Evolutionary conservation across 2,329 filamentous ascomycete species (phyloP).

Genomic region (Trichoderma aggressivum): DNA sequence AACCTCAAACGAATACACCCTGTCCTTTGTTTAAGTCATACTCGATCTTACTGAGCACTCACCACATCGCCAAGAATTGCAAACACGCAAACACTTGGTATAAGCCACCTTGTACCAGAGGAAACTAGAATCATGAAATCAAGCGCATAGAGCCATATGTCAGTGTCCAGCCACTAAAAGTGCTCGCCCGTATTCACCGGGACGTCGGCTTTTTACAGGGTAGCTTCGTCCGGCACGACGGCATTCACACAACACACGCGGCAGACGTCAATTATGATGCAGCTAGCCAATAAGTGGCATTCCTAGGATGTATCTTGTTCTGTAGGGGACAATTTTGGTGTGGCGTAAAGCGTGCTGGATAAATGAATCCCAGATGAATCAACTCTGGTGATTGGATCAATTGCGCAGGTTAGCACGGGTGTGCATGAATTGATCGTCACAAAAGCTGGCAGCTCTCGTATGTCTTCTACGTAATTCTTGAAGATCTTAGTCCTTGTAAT

Average conservation of each 20-base stretch:
- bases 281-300: neutral
- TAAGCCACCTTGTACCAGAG: neutral
- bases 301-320: neutral
- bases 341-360: neutral
- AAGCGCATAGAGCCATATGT: neutral
- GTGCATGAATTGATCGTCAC: neutral
- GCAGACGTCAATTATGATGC: neutral
- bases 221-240: neutral
- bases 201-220: neutral
- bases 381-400: neutral
- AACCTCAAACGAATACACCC: rapidly evolving
- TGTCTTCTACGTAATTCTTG: neutral
- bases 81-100: neutral
- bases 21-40: neutral
- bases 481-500: neutral
- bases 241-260: neutral
- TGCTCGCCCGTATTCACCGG: neutral
- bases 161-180: neutral
- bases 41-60: no score
- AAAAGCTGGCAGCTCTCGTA: neutral
- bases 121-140: neutral
- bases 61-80: neutral
- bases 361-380: neutral
- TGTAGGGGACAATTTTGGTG: neutral
- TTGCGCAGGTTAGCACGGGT: neutral